These are phyloP conservation scores for Lavandula angustifolia DNA, from an alignment of 257 asterid species.

Conservation along the genomic window DNA sequence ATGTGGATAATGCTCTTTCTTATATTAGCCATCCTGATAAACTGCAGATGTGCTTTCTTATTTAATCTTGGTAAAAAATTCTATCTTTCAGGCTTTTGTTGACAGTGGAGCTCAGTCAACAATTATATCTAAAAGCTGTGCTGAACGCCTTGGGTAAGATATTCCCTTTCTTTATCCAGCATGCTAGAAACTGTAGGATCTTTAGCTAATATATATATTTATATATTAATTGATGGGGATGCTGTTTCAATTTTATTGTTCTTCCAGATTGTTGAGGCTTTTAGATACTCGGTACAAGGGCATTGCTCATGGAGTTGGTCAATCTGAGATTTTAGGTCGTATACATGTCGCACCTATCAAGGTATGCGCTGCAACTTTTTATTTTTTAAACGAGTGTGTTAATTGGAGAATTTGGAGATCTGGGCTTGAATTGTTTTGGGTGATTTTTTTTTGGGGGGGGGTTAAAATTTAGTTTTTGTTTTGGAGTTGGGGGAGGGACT, in stretches of 20 bases:
- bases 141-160: constrained; percentile 90
- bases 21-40: not conserved
- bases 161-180: constrained; percentile 24
- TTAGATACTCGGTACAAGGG: constrained; percentile 86
- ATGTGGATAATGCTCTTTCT: not conserved
- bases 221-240: constrained; percentile 4
- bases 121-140: constrained; percentile 94
- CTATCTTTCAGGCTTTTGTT: constrained; percentile 77
- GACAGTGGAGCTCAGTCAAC: constrained; percentile 99
- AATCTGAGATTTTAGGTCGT: constrained; percentile 91
- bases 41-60: constrained; percentile 26
- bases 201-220: constrained; percentile 23
- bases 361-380: constrained; percentile 41
- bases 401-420: not conserved
- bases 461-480: not conserved
- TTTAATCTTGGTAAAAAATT: constrained; percentile 9
- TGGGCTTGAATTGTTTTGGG: not conserved
- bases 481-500: not conserved
- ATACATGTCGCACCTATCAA: constrained; percentile 98
- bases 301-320: constrained; percentile 97
- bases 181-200: not conserved
- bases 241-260: constrained; percentile 24
- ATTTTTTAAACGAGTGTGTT: constrained; percentile 5
- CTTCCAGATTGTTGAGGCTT: constrained; percentile 78
- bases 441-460: not conserved